phyloP scores from a whole-genome alignment of 192 early-diverging fungal genomes.

The Coemansia sp. region DNA sequence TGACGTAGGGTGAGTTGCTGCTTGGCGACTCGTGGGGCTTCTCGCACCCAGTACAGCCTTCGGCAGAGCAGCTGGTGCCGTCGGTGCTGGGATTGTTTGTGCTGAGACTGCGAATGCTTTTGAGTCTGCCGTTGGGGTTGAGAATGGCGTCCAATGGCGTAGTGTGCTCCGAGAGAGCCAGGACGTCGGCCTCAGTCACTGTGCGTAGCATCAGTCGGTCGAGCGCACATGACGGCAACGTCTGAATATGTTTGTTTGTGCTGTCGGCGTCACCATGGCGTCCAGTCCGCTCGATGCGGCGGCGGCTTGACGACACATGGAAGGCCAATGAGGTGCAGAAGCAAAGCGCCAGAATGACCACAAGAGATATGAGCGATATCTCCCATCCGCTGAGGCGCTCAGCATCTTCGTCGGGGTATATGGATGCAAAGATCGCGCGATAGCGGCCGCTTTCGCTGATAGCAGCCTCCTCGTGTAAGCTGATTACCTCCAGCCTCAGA shows the following conservation, averaged over 20 bases:
- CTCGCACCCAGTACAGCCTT: neutral
- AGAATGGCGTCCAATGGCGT: slow-evolving; percentile 49
- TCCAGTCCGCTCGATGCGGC: neutral
- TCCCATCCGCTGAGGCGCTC: slow-evolving; percentile 52
- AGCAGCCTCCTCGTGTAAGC: slow-evolving; percentile 27
- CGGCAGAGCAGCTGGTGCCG: neutral
- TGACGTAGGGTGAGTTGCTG: neutral
- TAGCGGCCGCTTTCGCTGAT: slow-evolving; percentile 16
- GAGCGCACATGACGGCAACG: slow-evolving; percentile 46
- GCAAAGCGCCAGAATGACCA: slow-evolving; percentile 46
- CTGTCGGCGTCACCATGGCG: neutral
- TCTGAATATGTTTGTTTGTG: slow-evolving; percentile 36
- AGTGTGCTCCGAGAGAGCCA: slow-evolving; percentile 38
- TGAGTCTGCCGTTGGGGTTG: slow-evolving; percentile 18
- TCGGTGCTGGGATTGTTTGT: neutral
- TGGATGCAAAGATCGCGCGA: slow-evolving; percentile 52
- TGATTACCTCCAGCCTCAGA: slow-evolving; percentile 31
- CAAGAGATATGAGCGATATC: slow-evolving; percentile 47
- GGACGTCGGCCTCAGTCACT: slow-evolving; percentile 35
- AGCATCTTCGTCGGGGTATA: slow-evolving; percentile 33
- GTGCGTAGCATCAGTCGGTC: slow-evolving; percentile 48
- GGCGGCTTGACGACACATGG: slow-evolving; percentile 36
- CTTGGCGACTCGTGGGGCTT: neutral
- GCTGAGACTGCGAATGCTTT: slow-evolving; percentile 8
- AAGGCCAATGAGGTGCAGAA: slow-evolving; percentile 49